A percentile compares a stretch with the other conserved stretches of the same genome.
phyloP scores from a whole-genome alignment of 2,329 filamentous ascomycete genomes.

The Ophiostoma sp. region DNA sequence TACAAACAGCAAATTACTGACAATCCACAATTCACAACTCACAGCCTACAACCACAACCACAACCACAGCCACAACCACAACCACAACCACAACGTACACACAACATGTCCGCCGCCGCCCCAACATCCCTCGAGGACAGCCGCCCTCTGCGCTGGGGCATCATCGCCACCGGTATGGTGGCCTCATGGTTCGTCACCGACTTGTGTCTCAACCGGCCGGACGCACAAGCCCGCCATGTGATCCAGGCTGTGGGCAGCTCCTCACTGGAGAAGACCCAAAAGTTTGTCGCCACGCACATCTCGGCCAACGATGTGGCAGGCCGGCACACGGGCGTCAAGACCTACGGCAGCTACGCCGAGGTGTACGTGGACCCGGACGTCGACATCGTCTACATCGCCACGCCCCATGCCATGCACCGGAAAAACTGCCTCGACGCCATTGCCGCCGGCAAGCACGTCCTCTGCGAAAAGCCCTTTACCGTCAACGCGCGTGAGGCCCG shows the following conservation, averaged over 20 bases:
- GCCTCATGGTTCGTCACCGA: constrained; percentile 47
- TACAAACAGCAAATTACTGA: no score
- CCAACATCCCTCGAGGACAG: background rate
- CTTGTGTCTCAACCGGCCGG: constrained; percentile 38
- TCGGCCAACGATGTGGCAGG: constrained; percentile 22
- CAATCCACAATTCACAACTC: no score
- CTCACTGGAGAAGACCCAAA: constrained; percentile 37
- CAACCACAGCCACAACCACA: no score
- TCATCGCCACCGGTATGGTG: constrained; percentile 46
- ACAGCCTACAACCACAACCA: no score
- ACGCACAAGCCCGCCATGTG: constrained; percentile 40
- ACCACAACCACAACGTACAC: background rate
- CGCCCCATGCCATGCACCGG: constrained; percentile 47
- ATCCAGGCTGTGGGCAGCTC: constrained; percentile 44
- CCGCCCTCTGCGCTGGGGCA: constrained; percentile 38
- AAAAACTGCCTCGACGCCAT: constrained; percentile 47
- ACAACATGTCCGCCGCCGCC: background rate
- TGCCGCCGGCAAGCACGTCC: constrained; percentile 43
- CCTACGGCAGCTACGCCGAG: constrained; percentile 43
- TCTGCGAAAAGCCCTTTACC: constrained; percentile 50
- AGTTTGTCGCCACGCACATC: constrained; percentile 40
- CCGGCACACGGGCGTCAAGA: background rate
- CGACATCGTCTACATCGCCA: constrained; percentile 50
- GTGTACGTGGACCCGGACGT: constrained; percentile 45
- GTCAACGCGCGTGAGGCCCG: constrained; percentile 43